Percentiles rank a stretch among this genome's conserved stretches.
Conservation (phyloP, 164 flowering plant genomes). For the Magnolia sinica region DNA sequence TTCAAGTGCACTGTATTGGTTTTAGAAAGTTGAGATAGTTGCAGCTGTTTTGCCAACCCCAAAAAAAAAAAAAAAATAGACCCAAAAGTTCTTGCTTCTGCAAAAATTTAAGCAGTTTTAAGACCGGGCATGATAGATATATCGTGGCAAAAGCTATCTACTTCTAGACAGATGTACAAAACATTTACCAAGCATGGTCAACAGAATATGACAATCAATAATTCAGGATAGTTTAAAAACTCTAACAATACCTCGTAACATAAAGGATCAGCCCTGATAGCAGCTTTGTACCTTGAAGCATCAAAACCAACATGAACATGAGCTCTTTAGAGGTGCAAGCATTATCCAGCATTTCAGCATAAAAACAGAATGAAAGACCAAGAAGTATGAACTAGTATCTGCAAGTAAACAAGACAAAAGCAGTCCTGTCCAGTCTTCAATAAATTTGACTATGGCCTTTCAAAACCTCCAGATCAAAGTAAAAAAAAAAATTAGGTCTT, state of each 20-base stretch:
- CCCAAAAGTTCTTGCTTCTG: not conserved
- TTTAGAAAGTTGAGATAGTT: slow-evolving; percentile 4
- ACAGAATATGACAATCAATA: not conserved
- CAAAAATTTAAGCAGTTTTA: not conserved
- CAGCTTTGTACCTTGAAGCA: slow-evolving; percentile 88
- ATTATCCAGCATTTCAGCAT: not conserved
- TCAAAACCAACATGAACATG: slow-evolving; percentile 6
- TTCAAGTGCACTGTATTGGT: not conserved
- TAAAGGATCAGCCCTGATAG: slow-evolving; percentile 88
- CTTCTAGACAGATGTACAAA: not conserved
- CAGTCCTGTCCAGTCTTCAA: not conserved
- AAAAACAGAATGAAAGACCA: not conserved
- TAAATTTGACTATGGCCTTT: not conserved
- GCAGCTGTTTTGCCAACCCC: not conserved
- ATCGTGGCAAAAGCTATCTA: not conserved
- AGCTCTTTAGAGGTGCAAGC: not conserved
- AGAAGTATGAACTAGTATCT: not conserved
- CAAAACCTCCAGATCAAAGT: not conserved
- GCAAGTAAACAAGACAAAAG: not conserved
- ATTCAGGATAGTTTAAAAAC: not conserved
- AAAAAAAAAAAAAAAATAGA: not conserved
- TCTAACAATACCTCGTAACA: slow-evolving; percentile 81
- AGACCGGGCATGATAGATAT: not conserved
- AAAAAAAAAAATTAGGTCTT: not conserved
- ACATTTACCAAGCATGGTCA: not conserved